These are phyloP conservation scores for Amylocarpus encephaloides DNA, from an alignment of 2,329 filamentous ascomycete species.

Conservation along the genomic window DNA sequence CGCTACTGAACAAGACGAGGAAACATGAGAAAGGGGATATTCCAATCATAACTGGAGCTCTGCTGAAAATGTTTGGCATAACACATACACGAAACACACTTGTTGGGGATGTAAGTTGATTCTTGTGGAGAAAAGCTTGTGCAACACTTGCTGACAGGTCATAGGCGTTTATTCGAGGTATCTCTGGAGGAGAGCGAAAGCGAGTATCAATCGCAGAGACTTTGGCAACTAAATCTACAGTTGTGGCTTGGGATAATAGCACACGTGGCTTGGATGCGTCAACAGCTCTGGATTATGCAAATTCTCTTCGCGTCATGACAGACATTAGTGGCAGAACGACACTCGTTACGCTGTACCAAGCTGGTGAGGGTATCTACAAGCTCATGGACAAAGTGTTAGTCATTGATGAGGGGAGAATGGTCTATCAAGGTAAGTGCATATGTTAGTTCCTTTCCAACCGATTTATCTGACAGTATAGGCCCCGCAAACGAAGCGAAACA, in stretches of 20 bases:
- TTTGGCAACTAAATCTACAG: conserved; percentile 63
- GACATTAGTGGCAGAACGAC: conserved; percentile 67
- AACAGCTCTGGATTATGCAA: conserved; percentile 72
- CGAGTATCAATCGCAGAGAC: conserved; percentile 75
- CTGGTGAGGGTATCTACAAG: conserved; percentile 62
- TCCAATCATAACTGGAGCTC: conserved; percentile 60
- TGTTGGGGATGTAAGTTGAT: conserved; percentile 56
- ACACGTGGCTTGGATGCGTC: conserved; percentile 75
- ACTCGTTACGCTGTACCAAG: conserved; percentile 63
- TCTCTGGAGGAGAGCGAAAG: conserved; percentile 75
- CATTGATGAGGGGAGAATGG: conserved; percentile 64
- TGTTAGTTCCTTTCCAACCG: too few species aligned
- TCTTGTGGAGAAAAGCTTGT: too few species aligned
- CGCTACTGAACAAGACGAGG: conserved; percentile 68
- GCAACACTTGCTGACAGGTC: background rate
- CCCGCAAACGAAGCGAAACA: conserved; percentile 53
- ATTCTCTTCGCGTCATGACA: conserved; percentile 65
- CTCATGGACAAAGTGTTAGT: conserved; percentile 77
- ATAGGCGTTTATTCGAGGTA: conserved; percentile 52
- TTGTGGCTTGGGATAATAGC: conserved; percentile 75
- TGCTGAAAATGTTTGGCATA: conserved; percentile 75
- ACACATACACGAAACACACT: conserved; percentile 66
- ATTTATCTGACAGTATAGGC: too few species aligned
- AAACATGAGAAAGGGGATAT: conserved; percentile 59
- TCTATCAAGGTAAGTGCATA: conserved; percentile 53